Evolutionary conservation across 2,329 filamentous ascomycete species (phyloP).

Genomic region (Cadophora malorum): DNA sequence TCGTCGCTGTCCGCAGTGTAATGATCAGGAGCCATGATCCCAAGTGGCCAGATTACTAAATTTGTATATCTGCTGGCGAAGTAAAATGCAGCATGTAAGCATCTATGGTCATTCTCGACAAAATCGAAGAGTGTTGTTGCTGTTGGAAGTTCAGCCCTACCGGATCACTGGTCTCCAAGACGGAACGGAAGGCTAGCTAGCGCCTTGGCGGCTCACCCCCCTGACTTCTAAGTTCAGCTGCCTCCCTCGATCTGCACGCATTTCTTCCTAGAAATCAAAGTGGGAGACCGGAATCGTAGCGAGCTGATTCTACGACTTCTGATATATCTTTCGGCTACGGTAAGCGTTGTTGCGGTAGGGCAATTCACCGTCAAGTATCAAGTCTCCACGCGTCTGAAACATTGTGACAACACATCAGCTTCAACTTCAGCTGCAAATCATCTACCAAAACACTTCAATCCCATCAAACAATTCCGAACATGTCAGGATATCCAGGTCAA

Average conservation of each 20-base stretch:
- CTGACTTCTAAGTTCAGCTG: not conserved
- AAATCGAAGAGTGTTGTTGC: not conserved
- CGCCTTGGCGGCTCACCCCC: conserved; percentile 3
- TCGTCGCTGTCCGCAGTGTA: too few species aligned
- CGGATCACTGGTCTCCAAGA: not conserved
- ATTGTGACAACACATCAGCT: conserved; percentile 7
- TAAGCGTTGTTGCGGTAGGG: not conserved
- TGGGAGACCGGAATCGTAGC: not conserved
- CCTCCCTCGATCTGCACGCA: not conserved
- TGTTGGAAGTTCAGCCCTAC: not conserved
- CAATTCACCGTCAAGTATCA: not conserved
- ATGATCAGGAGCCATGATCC: too few species aligned
- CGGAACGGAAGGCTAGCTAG: conserved; percentile 1
- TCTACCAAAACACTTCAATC: not conserved
- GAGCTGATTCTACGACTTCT: not conserved
- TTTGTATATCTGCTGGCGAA: too few species aligned
- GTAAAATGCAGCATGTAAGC: too few species aligned
- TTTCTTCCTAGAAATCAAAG: not conserved
- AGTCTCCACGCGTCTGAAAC: conserved; percentile 9
- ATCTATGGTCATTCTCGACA: too few species aligned
- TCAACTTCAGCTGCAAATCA: not conserved
- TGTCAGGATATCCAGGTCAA: conserved; percentile 25
- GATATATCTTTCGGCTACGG: not conserved
- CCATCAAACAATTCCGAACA: not conserved
- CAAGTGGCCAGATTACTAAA: too few species aligned